Base-by-base conservation (phyloP, 2,329 filamentous ascomycete genomes). In the Camillea tinctor region DNA sequence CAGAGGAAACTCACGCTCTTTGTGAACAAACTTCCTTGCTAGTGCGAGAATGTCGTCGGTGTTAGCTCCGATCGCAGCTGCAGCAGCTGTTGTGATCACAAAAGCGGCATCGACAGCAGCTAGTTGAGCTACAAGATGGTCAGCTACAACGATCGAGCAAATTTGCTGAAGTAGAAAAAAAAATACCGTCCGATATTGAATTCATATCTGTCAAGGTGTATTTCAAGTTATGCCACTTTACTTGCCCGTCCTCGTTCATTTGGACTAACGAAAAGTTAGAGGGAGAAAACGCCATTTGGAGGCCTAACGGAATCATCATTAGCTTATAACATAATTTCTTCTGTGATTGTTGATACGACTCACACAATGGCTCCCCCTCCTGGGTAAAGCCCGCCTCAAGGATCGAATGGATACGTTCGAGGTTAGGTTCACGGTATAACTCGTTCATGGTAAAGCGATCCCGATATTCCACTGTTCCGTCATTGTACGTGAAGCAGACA, bases 321-420 rank as follows among this genome's bases (percentile, higher is more conserved):
- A 66, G 60, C 26, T 57, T 19, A 19, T 50, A 54, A 15, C 4
- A 2, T 7, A 54, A 44, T 21, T 7, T 4, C 24, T 30, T 26
- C 24, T 22, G 48, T 50, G 36, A 24, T 4, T 21, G 22, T 52
- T 30, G 23, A 30, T 17, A 53, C 50, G 36, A 66, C 83, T 74
- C 75, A 89, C 88, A 88, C 60, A 89, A 84, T 13, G 85, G 82
- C 49, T 87, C 84, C 17, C 88, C 81, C 3, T 83, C 75, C 70
- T 90, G 95, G 6, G 83, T 81, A 73, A 96, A 96, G 1, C 92
- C 92, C 52, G 88, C 87, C 73, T 97, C 91, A 24, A 88, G 80
- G 24, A 96, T 80, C 59, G 86, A 90, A 62, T 84, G 86, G 30
- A 96, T 85, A 52, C 80, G 86, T 50, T 86, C 83, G 7, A 85